These are phyloP conservation scores for Ophiosphaerella narmari DNA, from an alignment of 2,329 filamentous ascomycete genomes.

Conservation along the genomic window DNA sequence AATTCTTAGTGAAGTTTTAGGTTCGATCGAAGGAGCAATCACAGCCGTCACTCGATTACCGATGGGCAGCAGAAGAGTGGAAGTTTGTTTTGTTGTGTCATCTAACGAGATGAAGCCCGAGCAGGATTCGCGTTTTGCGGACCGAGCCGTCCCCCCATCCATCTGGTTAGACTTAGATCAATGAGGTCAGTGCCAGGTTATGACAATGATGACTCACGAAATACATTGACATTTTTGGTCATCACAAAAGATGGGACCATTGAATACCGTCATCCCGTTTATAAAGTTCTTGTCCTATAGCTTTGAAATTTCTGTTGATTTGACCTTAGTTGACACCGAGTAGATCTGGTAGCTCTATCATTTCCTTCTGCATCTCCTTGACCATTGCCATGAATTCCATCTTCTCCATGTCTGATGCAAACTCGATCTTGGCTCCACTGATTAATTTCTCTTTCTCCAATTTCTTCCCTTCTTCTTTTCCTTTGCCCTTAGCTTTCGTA, in stretches of 20 bases:
- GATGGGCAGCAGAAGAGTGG: too few species aligned
- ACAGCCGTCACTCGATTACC: too few species aligned
- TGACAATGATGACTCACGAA: too few species aligned
- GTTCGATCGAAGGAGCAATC: too few species aligned
- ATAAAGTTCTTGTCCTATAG: too few species aligned
- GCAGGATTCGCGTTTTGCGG: constrained; percentile 2
- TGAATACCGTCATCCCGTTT: not conserved
- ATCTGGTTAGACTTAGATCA: constrained; percentile 1
- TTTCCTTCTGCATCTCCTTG: constrained; percentile 43
- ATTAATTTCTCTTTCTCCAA: constrained; percentile 47
- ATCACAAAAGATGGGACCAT: not conserved
- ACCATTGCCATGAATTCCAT: constrained; percentile 46
- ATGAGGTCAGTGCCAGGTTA: not conserved
- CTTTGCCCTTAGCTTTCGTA: constrained; percentile 13
- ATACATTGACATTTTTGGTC: not conserved
- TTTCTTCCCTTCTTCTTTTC: constrained; percentile 9
- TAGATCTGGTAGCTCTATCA: constrained; percentile 47
- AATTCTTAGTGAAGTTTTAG: too few species aligned
- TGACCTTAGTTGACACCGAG: constrained; percentile 32
- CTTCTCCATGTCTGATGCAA: constrained; percentile 50
- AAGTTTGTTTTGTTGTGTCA: too few species aligned
- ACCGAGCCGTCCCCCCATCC: constrained; percentile 1
- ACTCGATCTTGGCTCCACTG: constrained; percentile 51
- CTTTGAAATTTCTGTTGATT: not conserved
- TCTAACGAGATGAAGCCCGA: not conserved